Conservation (phyloP, 345 rosid species). For the Corchorus olitorius region DNA sequence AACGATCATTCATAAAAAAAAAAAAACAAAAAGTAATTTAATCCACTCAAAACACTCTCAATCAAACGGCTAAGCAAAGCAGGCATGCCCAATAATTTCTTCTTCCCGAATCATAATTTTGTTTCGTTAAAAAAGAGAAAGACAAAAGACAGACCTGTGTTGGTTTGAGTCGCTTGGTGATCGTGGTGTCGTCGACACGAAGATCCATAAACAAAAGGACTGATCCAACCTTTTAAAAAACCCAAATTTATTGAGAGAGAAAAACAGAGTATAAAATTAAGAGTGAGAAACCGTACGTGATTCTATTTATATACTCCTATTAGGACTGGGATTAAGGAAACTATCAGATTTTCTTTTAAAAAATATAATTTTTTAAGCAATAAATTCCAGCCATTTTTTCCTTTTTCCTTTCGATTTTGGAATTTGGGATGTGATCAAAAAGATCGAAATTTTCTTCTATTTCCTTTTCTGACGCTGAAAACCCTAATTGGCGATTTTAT, state of each 20-base stretch:
- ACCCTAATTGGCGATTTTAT: too few species aligned
- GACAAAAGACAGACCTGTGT: conserved; percentile 24
- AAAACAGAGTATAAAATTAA: background rate
- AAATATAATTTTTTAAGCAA: background rate
- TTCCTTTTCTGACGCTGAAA: too few species aligned
- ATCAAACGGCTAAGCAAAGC: background rate
- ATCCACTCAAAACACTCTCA: background rate
- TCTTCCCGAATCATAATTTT: background rate
- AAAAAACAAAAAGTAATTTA: background rate
- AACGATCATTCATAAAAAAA: background rate
- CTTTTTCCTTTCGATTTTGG: background rate
- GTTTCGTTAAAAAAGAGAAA: too few species aligned
- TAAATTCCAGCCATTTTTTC: too few species aligned
- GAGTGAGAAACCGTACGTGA: background rate
- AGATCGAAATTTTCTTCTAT: too few species aligned
- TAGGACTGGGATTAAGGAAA: too few species aligned
- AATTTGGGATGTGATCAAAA: too few species aligned
- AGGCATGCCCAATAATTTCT: background rate
- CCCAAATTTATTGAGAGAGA: background rate
- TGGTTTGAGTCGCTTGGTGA: conserved; percentile 27
- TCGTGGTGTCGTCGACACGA: conserved; percentile 11
- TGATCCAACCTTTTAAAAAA: background rate
- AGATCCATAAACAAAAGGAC: conserved; percentile 18
- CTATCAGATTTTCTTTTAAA: background rate
- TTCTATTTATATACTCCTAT: background rate